Evolutionary conservation across 139 green algal genomes (phyloP).

Genomic region (Ulvella scutata): DNA sequence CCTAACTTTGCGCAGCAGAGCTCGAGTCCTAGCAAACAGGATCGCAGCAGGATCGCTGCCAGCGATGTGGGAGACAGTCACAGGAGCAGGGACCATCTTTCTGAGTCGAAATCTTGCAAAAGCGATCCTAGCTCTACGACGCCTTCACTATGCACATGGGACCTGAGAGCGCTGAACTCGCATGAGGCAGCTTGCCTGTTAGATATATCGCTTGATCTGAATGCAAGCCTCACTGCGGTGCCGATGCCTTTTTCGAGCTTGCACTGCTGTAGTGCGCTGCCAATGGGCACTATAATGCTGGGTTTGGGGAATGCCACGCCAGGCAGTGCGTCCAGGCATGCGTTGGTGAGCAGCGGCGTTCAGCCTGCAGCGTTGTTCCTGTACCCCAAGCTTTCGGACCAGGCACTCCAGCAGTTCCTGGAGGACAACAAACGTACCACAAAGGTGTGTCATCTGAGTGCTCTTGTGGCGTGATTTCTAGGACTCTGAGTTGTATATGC

Average conservation of each 20-base stretch:
- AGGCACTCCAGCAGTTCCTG: not conserved
- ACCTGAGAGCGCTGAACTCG: not conserved
- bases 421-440: not conserved
- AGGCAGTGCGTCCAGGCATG: too few relatives aligned
- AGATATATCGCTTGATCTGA: not conserved
- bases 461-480: not conserved
- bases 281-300: not conserved
- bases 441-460: not conserved
- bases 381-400: not conserved
- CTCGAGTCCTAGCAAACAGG: too few relatives aligned
- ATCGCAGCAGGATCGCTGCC: too few relatives aligned
- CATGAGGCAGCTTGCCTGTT: not conserved
- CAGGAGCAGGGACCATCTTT: too few relatives aligned
- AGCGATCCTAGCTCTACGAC: too few relatives aligned
- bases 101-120: too few relatives aligned
- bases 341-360: too few relatives aligned
- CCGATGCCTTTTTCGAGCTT: not conserved
- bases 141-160: not conserved
- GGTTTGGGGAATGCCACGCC: not conserved
- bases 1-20: too few relatives aligned
- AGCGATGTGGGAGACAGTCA: too few relatives aligned
- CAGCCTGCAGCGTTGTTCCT: not conserved
- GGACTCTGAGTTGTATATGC: not conserved
- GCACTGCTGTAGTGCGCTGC: not conserved
- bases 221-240: not conserved